Conservation (phyloP, 2,329 filamentous ascomycete genomes). For the Cladosporium sphaerospermum region DNA sequence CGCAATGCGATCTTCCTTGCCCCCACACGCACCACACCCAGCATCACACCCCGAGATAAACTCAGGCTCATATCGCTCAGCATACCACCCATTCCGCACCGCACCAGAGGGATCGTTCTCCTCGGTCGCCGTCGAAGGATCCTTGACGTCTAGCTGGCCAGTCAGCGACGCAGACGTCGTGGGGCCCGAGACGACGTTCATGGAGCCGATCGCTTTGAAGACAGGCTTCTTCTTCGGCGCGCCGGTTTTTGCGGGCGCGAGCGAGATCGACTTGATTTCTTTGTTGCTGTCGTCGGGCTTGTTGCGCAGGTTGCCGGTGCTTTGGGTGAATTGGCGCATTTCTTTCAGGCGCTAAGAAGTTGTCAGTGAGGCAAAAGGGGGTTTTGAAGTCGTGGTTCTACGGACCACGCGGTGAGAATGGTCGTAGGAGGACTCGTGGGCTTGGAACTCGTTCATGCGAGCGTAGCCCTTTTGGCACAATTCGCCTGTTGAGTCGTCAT, state of each 20-base stretch:
- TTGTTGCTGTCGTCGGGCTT: constrained; percentile 38
- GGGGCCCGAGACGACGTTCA: not conserved
- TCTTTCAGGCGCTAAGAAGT: constrained; percentile 61
- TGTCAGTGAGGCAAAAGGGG: not conserved
- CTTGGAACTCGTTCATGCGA: constrained; percentile 93
- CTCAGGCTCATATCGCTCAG: constrained; percentile 2
- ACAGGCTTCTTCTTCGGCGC: constrained; percentile 26
- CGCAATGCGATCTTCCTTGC: not conserved
- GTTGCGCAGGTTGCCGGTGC: constrained; percentile 60
- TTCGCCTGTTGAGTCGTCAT: constrained; percentile 41
- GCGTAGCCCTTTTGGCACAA: constrained; percentile 92
- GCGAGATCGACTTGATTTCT: constrained; percentile 37
- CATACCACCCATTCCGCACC: constrained; percentile 5
- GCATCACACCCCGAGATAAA: constrained; percentile 3
- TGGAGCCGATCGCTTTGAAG: constrained; percentile 18
- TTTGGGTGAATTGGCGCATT: constrained; percentile 76
- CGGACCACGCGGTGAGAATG: constrained; percentile 80
- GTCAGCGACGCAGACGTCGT: constrained; percentile 1
- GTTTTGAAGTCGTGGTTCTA: not conserved
- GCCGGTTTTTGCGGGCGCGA: not conserved
- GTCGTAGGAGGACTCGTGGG: constrained; percentile 89
- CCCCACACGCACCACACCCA: constrained; percentile 6
- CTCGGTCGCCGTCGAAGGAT: constrained; percentile 7
- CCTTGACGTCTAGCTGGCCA: constrained; percentile 3
- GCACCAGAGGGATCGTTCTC: constrained; percentile 9